These are phyloP conservation scores for Lactarius quietus DNA, from an alignment of 768 basidiomycete genomes.

Conservation along the genomic window DNA sequence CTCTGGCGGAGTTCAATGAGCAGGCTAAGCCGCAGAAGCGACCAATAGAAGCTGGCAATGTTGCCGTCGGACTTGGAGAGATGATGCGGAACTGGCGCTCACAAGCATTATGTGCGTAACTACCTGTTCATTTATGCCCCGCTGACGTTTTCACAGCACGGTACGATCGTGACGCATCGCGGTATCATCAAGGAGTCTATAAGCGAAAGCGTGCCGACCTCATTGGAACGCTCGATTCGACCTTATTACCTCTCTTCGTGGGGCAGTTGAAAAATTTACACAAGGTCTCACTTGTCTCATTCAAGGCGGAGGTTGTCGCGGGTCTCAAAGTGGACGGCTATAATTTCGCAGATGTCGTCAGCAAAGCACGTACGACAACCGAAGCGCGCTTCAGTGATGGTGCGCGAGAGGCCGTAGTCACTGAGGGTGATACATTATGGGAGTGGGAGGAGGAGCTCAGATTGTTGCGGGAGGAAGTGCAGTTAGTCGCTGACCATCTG, in stretches of 20 bases:
- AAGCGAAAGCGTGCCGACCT: constrained; percentile 82
- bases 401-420: constrained; percentile 67
- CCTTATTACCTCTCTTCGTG: constrained; percentile 82
- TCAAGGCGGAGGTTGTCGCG: constrained; percentile 72
- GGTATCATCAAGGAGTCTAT: constrained; percentile 95
- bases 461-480: constrained; percentile 75
- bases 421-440: constrained; percentile 65
- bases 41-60: constrained; percentile 84
- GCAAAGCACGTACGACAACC: constrained; percentile 54
- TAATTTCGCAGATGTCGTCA: constrained; percentile 83
- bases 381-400: constrained; percentile 61
- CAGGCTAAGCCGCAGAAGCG: constrained; percentile 78
- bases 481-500: constrained; percentile 78
- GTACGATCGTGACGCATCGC: constrained; percentile 94
- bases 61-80: constrained; percentile 77
- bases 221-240: constrained; percentile 64
- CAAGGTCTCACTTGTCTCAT: constrained; percentile 69
- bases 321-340: constrained; percentile 78
- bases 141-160: constrained; percentile 48
- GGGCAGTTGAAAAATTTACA: constrained; percentile 97
- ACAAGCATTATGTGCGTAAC: constrained; percentile 63
- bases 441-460: constrained; percentile 78
- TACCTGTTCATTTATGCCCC: neutral
- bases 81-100: constrained; percentile 82
- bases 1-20: constrained; percentile 76